Evolutionary conservation across 257 asterid species (phyloP).

Genomic region (Lavandula angustifolia): DNA sequence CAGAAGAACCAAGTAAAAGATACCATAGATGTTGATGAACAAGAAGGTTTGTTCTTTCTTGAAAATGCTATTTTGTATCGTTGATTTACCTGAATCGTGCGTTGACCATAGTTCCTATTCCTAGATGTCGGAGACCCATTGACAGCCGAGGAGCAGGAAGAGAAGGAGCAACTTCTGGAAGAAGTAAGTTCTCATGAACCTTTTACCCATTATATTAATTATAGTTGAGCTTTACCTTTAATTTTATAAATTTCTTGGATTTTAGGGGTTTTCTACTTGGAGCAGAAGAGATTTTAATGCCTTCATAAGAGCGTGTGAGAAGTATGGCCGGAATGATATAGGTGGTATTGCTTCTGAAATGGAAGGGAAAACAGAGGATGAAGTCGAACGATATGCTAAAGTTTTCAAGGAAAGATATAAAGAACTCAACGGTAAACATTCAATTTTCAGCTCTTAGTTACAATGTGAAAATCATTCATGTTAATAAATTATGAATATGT

Average conservation of each 20-base stretch:
- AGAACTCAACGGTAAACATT: conserved; percentile 75
- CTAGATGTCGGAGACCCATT: conserved; percentile 91
- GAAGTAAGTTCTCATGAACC: conserved; percentile 50
- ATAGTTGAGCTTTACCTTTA: background rate
- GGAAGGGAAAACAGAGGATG: conserved; percentile 95
- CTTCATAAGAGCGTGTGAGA: conserved; percentile 96
- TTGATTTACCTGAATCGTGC: conserved; percentile 19
- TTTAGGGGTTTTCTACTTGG: conserved; percentile 97
- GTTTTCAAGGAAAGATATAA: conserved; percentile 92
- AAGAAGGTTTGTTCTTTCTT: conserved; percentile 64
- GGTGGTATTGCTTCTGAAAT: conserved; percentile 85
- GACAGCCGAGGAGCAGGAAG: conserved; percentile 98
- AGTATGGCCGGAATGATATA: conserved; percentile 90
- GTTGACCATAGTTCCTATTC: conserved; percentile 32
- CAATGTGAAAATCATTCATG: conserved; percentile 1
- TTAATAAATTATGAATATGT: conserved; percentile 26
- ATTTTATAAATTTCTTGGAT: conserved; percentile 20
- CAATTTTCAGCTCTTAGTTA: too few relatives aligned
- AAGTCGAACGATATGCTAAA: conserved; percentile 88
- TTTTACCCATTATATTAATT: conserved; percentile 8
- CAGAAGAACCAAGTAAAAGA: conserved; percentile 92
- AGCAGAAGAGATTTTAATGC: conserved; percentile 94
- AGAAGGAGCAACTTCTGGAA: conserved; percentile 78
- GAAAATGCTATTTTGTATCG: background rate
- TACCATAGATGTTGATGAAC: conserved; percentile 88